Evolutionary conservation across 805 yeast genomes (phyloP).

Genomic region (Saccharomycopsis vini): DNA sequence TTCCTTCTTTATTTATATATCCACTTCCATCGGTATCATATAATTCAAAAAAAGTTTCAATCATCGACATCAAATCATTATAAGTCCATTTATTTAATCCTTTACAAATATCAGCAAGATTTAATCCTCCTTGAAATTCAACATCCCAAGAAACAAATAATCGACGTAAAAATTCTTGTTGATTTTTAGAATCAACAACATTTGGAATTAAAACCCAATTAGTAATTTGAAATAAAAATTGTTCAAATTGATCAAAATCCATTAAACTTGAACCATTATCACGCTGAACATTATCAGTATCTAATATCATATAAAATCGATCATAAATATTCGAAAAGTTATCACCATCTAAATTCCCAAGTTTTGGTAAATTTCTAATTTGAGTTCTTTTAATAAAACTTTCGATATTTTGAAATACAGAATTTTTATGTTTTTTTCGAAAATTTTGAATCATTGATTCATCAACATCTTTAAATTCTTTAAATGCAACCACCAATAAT

Average conservation of each 20-base stretch:
- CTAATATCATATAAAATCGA: slow-evolving; percentile 67
- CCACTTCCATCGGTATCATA: slow-evolving; percentile 58
- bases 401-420: slow-evolving; percentile 79
- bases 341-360: slow-evolving; percentile 46
- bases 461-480: slow-evolving; percentile 74
- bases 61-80: slow-evolving; percentile 66
- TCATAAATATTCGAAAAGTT: slow-evolving; percentile 73
- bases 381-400: slow-evolving; percentile 88
- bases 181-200: slow-evolving; percentile 30
- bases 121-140: slow-evolving; percentile 43
- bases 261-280: slow-evolving; percentile 42
- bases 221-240: slow-evolving; percentile 69
- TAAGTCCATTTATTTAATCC: slow-evolving; percentile 68
- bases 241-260: slow-evolving; percentile 62
- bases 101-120: slow-evolving; percentile 57
- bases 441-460: slow-evolving; percentile 64
- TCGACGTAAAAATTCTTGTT: slow-evolving; percentile 46
- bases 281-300: slow-evolving; percentile 42
- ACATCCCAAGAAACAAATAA: slow-evolving; percentile 67
- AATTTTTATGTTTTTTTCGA: slow-evolving; percentile 61
- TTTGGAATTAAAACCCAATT: slow-evolving; percentile 54
- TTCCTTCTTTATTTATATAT: slow-evolving; percentile 65
- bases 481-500: slow-evolving; percentile 82
- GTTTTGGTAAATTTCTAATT: slow-evolving; percentile 73
- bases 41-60: slow-evolving; percentile 69